Conservation (phyloP, 1,284 basidiomycete genomes). For the Prillingera fragicola region DNA sequence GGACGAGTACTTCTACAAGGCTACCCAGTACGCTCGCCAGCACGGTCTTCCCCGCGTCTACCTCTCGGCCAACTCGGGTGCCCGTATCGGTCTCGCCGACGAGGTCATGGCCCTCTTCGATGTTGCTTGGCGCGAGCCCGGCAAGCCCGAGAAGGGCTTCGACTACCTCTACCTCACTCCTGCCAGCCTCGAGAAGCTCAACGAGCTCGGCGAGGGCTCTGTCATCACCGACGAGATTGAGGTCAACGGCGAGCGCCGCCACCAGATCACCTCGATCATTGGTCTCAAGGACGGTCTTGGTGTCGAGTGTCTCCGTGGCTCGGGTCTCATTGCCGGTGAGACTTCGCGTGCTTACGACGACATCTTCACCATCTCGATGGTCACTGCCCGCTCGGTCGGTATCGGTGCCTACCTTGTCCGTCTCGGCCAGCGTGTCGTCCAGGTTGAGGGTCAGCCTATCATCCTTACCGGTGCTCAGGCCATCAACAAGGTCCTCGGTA, state of each 20-base stretch:
- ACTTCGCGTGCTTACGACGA: constrained; percentile 97
- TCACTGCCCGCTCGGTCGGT: constrained; percentile 96
- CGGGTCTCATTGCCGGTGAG: constrained; percentile 97
- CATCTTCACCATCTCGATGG: constrained; percentile 98
- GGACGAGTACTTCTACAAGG: constrained; percentile 94
- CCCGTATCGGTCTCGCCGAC: constrained; percentile 91
- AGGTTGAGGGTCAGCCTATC: constrained; percentile 98
- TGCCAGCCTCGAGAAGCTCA: constrained; percentile 74
- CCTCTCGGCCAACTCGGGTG: constrained; percentile 97
- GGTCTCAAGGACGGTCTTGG: constrained; percentile 96
- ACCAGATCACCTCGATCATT: constrained; percentile 95
- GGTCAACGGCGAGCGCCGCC: constrained; percentile 75
- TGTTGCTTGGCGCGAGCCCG: constrained; percentile 79
- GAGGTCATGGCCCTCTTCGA: constrained; percentile 86
- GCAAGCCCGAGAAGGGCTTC: constrained; percentile 87
- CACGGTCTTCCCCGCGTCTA: constrained; percentile 90
- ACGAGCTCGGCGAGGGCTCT: constrained; percentile 70
- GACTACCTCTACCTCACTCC: constrained; percentile 92
- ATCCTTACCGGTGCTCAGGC: constrained; percentile 96
- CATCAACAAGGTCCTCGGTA: constrained; percentile 97
- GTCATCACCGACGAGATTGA: constrained; percentile 81
- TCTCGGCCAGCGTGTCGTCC: constrained; percentile 93
- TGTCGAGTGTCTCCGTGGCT: constrained; percentile 92
- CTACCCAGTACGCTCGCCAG: constrained; percentile 85
- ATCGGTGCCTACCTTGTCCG: constrained; percentile 99